A percentile compares a stretch with the other conserved stretches of the same genome.
These are phyloP conservation scores for Puccinia coronata DNA, from an alignment of 1,284 basidiomycete species.

Conservation along the genomic window DNA sequence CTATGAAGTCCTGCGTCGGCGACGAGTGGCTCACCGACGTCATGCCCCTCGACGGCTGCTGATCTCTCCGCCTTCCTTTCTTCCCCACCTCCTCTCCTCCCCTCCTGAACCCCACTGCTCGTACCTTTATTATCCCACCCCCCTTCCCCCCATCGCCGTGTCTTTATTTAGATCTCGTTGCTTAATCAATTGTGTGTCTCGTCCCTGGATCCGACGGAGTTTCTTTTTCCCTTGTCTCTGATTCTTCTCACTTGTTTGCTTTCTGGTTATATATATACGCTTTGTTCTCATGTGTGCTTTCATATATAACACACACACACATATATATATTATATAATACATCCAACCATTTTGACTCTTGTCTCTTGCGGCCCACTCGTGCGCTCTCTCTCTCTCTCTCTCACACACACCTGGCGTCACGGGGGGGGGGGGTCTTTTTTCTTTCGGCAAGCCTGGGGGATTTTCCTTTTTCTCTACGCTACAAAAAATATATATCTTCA, in stretches of 20 bases:
- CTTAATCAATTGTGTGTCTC: background rate
- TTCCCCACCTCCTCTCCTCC: background rate
- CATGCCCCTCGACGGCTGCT: conserved; percentile 39
- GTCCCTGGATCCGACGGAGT: background rate
- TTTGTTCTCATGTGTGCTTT: background rate
- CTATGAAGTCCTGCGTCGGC: conserved; percentile 35
- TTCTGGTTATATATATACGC: background rate
- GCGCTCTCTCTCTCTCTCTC: too few species aligned
- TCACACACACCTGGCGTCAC: too few species aligned
- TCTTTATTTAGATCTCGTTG: background rate
- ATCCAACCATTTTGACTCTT: too few species aligned
- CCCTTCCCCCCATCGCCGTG: background rate
- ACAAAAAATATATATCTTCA: too few species aligned
- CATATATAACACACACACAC: too few species aligned
- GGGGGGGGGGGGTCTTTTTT: too few species aligned
- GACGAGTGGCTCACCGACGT: conserved; percentile 48
- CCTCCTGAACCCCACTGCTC: too few species aligned
- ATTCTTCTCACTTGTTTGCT: background rate
- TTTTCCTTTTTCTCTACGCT: too few species aligned
- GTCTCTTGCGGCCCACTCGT: too few species aligned
- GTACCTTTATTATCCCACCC: background rate
- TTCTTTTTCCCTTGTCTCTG: background rate
- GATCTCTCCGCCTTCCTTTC: background rate
- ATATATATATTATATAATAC: too few species aligned
- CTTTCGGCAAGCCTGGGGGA: too few species aligned